Base-by-base conservation (phyloP, 2,329 filamentous ascomycete species). In the Diplodia seriata region DNA sequence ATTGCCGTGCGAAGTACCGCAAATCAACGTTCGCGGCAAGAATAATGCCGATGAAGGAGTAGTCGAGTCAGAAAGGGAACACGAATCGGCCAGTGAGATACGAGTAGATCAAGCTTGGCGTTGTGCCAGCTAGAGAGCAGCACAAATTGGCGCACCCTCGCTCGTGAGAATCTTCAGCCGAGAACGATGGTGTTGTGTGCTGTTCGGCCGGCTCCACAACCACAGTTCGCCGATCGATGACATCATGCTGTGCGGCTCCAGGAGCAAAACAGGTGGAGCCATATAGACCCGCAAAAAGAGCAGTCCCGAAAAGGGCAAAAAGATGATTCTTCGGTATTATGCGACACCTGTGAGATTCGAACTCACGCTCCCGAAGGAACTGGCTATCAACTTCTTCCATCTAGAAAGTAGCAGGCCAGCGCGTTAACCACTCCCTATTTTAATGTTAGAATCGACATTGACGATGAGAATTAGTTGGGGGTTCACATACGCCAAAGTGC, bases 291-390 rank as follows among this genome's bases (percentile, higher is more conserved):
- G 23, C 20, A 31, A 12, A 12, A 62, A 33, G 12, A 26, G 29
- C 9, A 65, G 18, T 12, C 4, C 6, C 5, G n/a, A 36, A 15
- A 26, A 4, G 14, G 23, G 43, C 43, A 66, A 66, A 66, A 53
- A 56, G 31, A 66, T n/a, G 50, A 47, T 43, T 36, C 47, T 18
- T 56, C 38, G 51, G 23, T 15, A 11, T 40, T 31, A 51, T 43
- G 64, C 64, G 64, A 66, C 64, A 66, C 64, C 64, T 49, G 53
- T 29, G 64, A 50, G 64, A 66, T 66, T 66, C 64, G 64, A 66
- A 66, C 64, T 50, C 64, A 29, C 64, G 64, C 64, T 66, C 64
- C 64, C 64, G 64, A 66, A 66, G 64, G 64, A 66, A 66, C 64
- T 66, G 64, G 64, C 64, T 66, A 36, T 14, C 62, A 26, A 26